Evolutionary conservation across 768 basidiomycete species (phyloP), one percentile per base, ranked within the genome.

Genomic region (Lentinula lateritia): DNA sequence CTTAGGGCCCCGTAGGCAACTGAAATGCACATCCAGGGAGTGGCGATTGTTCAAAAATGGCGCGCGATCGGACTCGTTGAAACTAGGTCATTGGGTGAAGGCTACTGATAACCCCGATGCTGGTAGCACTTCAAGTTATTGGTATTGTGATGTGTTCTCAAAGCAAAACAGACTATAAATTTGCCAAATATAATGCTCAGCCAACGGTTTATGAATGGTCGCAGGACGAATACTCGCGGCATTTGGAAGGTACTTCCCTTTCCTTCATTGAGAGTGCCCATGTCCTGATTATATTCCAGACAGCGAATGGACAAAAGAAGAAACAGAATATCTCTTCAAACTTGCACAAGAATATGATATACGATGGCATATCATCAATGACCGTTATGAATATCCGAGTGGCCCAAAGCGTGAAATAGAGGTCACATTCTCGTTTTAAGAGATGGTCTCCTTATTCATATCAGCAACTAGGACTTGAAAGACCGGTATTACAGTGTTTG

Each of bases 401-500:
- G 83, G 84, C 8, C 69, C 73, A 41, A 53, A 66, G 28, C 83
- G 88, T 20, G 77, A 80, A n/a, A 77, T 94, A 58, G 94, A 95
- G 80, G 94, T 13, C 18, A 4, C 38, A 16, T 50, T 35, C 3
- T 12, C 45, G 3, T 62, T 13, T 32, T 36, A 35, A 20, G 35
- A 10, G n/a, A 41, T 16, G 57, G 9, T 35, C 8, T 35, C n/a
- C 6, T 36, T 23, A 18, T 39, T 53, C n/a, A 6, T 15, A 32
- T 8, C 57, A 23, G 3, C 35, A 52, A 63, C 6, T 67, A 95
- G 93, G 95, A 97, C 64, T 73, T 98, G 66, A 98, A 98, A 76
- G 92, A 94, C 66, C 82, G 97, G 34, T 98, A 98, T 69, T 98
- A 90, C 72, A 87, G 89, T 54, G 88, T 95, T 16, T 95, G 94